These are phyloP conservation scores for Microcyclosporella mali DNA, from an alignment of 2,329 filamentous ascomycete genomes.

Conservation along the genomic window DNA sequence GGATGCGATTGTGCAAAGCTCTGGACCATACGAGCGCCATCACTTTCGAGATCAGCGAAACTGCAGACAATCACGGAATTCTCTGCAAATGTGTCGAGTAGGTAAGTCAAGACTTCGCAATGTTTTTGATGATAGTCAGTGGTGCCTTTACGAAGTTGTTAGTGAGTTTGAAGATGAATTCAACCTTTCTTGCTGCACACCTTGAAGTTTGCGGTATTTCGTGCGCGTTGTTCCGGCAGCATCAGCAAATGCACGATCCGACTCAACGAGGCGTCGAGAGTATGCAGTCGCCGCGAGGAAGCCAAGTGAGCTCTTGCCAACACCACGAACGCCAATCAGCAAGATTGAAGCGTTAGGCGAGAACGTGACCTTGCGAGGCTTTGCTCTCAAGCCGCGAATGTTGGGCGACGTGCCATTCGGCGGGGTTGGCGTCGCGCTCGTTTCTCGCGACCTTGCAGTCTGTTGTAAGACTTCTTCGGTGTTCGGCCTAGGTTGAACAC, in stretches of 20 bases:
- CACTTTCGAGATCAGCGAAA: slow-evolving; percentile 61
- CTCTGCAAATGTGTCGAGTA: slow-evolving; percentile 53
- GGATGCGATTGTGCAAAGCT: slow-evolving; percentile 60
- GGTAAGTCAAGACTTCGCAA: slow-evolving; percentile 54
- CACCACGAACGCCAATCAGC: slow-evolving; percentile 65
- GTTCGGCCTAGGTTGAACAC: slow-evolving; percentile 6
- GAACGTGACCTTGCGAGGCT: slow-evolving; percentile 37
- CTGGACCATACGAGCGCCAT: slow-evolving; percentile 54
- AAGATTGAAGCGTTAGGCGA: slow-evolving; percentile 62
- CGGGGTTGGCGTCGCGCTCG: slow-evolving; percentile 17
- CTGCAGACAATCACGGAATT: slow-evolving; percentile 66
- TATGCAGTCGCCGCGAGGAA: slow-evolving; percentile 69
- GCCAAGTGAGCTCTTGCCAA: slow-evolving; percentile 69
- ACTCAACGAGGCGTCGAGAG: slow-evolving; percentile 61
- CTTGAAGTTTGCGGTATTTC: slow-evolving; percentile 58
- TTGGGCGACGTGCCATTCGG: slow-evolving; percentile 7
- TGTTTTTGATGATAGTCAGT: slow-evolving; percentile 59
- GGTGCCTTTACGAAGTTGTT: slow-evolving; percentile 20
- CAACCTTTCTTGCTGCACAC: slow-evolving; percentile 25
- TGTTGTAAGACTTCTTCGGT: slow-evolving; percentile 13
- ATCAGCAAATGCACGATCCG: slow-evolving; percentile 62
- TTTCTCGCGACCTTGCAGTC: slow-evolving; percentile 12
- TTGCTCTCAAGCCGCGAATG: slow-evolving; percentile 4
- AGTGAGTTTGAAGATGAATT: too few species aligned
- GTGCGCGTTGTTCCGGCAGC: slow-evolving; percentile 56